Percentiles rank a stretch among this genome's conserved stretches.
These are phyloP conservation scores for Astrothelium macrocarpum DNA, from an alignment of 495 filamentous ascomycete genomes.

Conservation along the genomic window DNA sequence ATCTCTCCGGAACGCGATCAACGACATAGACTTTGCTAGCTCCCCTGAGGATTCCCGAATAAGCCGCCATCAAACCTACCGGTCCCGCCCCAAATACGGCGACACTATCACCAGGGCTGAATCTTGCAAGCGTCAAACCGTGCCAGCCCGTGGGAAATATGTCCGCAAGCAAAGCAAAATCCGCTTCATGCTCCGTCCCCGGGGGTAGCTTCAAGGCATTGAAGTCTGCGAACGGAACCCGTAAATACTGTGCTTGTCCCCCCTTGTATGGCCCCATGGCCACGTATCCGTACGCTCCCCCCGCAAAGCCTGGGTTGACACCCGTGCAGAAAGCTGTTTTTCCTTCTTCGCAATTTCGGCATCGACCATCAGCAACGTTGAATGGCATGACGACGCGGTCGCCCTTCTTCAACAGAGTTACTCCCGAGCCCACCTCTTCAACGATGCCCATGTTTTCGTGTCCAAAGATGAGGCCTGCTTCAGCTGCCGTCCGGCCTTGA, in stretches of 20 bases:
- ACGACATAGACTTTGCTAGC: conserved; percentile 46
- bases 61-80: conserved; percentile 50
- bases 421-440: conserved; percentile 38
- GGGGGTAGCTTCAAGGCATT: conserved; percentile 41
- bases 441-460: conserved; percentile 39
- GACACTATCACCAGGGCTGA: conserved; percentile 45
- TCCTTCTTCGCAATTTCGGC: conserved; percentile 49
- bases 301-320: conserved; percentile 51
- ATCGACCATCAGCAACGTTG: conserved; percentile 50
- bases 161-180: conserved; percentile 35
- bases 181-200: conserved; percentile 29
- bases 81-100: conserved; percentile 44
- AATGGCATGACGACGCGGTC: conserved; percentile 51
- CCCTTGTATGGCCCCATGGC: conserved; percentile 51
- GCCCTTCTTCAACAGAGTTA: conserved; percentile 42
- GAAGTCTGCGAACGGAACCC: conserved; percentile 50
- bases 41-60: conserved; percentile 44
- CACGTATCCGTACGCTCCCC: conserved; percentile 53
- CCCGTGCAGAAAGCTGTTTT: conserved; percentile 46
- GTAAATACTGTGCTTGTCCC: conserved; percentile 45
- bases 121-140: conserved; percentile 44
- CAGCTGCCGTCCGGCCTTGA: conserved; percentile 43
- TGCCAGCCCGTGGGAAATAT: conserved; percentile 57
- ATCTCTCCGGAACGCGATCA: conserved; percentile 44
- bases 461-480: conserved; percentile 45